A percentile compares a stretch with the other conserved stretches of the same genome.
Conservation (phyloP, 345 rosid species). For the Punica granatum region DNA sequence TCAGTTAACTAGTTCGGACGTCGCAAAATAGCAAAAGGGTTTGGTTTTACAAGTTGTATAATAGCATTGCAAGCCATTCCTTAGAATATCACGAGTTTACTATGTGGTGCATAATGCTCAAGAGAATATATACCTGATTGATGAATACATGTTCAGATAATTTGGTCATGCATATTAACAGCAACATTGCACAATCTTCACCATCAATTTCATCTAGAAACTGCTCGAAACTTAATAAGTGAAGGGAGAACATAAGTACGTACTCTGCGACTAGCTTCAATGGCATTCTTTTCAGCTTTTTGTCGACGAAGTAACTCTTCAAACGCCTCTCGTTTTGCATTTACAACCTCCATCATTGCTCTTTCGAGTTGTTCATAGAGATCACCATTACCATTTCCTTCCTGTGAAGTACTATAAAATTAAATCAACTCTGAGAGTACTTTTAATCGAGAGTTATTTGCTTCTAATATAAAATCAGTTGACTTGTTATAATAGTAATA, state of each 20-base stretch:
- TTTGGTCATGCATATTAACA: not conserved
- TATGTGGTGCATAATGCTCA: not conserved
- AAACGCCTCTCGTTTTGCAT: slow-evolving; percentile 49
- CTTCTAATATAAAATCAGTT: not conserved
- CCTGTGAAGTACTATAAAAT: slow-evolving; percentile 34
- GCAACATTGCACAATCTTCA: not conserved
- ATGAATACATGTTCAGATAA: not conserved
- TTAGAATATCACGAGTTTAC: not conserved
- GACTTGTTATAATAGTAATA: not conserved
- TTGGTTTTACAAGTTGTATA: not conserved
- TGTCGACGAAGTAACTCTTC: slow-evolving; percentile 49
- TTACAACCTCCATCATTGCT: slow-evolving; percentile 50
- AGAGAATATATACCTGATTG: not conserved
- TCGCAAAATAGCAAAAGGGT: not conserved
- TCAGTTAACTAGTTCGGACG: not conserved
- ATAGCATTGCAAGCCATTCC: not conserved
- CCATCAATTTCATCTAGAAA: not conserved
- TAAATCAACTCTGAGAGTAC: not conserved
- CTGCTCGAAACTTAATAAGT: not conserved
- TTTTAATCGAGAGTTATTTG: not conserved
- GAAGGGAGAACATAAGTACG: not conserved
- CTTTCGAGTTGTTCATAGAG: slow-evolving; percentile 39
- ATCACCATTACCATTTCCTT: slow-evolving; percentile 31
- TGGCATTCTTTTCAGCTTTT: slow-evolving; percentile 64
- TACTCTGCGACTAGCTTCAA: slow-evolving; percentile 74